Conservation (phyloP, 805 yeast species). For the Teunomyces gatunensis region DNA sequence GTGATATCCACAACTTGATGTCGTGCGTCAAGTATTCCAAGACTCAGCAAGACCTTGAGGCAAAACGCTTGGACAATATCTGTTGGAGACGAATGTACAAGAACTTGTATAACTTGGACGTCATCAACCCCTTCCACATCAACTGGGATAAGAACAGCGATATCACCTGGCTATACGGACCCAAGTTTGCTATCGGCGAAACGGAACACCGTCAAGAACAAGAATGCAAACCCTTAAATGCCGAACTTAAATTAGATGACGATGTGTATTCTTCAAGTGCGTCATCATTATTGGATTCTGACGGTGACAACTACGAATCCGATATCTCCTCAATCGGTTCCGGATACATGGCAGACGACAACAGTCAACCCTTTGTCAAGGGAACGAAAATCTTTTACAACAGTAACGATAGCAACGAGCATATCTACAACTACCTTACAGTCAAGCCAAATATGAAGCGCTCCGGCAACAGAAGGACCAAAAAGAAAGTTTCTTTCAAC, state of each 20-base stretch:
- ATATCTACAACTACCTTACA: constrained; percentile 9
- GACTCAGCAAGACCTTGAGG: constrained; percentile 4
- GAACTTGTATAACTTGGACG: constrained; percentile 24
- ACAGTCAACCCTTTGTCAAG: constrained; percentile 5
- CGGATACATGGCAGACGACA: constrained; percentile 13
- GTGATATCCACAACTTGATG: constrained; percentile 17
- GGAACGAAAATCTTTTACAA: constrained; percentile 1
- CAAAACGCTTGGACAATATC: constrained; percentile 24
- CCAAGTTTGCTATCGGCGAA: constrained; percentile 23
- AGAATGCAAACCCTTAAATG: background rate
- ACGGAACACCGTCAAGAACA: constrained; percentile 1
- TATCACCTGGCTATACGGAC: constrained; percentile 56
- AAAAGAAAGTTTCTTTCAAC: constrained; percentile 40
- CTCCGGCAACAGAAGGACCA: background rate
- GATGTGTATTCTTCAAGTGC: constrained; percentile 5
- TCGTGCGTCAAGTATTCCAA: constrained; percentile 11
- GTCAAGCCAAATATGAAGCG: constrained; percentile 20
- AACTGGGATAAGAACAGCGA: constrained; percentile 57
- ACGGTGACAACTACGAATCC: constrained; percentile 11
- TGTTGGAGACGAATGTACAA: constrained; percentile 42
- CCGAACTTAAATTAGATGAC: constrained; percentile 15
- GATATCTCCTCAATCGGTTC: constrained; percentile 14
- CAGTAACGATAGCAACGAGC: constrained; percentile 5
- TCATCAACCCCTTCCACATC: constrained; percentile 41
- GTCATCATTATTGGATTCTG: constrained; percentile 7